phyloP scores from a whole-genome alignment of 169 alveolate genomes.

The Plasmodium blacklocki region DNA sequence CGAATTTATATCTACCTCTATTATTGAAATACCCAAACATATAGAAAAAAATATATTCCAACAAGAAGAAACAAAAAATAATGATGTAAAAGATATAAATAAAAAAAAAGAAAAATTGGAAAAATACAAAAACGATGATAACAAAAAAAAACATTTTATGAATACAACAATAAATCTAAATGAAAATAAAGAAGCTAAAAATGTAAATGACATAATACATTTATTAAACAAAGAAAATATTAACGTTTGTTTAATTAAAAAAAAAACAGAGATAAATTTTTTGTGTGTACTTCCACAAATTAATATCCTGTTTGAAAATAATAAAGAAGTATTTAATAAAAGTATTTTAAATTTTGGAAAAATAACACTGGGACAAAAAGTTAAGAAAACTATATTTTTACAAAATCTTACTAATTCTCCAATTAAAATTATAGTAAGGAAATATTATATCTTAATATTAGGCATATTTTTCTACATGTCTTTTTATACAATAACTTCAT shows the following conservation, averaged over 20 bases:
- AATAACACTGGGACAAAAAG: conserved; percentile 46
- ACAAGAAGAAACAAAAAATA: background rate
- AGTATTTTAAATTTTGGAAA: conserved; percentile 60
- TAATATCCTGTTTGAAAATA: conserved; percentile 31
- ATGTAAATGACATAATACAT: conserved; percentile 31
- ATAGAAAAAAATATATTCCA: conserved; percentile 24
- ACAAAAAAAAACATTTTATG: background rate
- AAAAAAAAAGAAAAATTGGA: no score
- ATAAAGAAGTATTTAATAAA: conserved; percentile 42
- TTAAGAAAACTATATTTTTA: conserved; percentile 32
- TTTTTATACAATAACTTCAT: no score
- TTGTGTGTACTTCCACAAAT: conserved; percentile 62
- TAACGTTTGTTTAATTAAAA: conserved; percentile 50
- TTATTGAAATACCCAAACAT: conserved; percentile 60
- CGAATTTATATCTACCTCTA: conserved; percentile 40
- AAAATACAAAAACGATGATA: conserved; percentile 6
- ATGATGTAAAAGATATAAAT: no score
- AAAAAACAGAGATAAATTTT: conserved; percentile 33
- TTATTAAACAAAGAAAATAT: conserved; percentile 51
- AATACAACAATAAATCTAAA: conserved; percentile 25
- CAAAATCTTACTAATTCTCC: conserved; percentile 62
- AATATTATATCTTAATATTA: background rate
- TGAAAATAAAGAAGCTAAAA: conserved; percentile 37
- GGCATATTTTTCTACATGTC: background rate
- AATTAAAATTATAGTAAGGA: conserved; percentile 28